phyloP scores from a whole-genome alignment of 2,329 filamentous ascomycete species.

The Incumbomyces delicatus region DNA sequence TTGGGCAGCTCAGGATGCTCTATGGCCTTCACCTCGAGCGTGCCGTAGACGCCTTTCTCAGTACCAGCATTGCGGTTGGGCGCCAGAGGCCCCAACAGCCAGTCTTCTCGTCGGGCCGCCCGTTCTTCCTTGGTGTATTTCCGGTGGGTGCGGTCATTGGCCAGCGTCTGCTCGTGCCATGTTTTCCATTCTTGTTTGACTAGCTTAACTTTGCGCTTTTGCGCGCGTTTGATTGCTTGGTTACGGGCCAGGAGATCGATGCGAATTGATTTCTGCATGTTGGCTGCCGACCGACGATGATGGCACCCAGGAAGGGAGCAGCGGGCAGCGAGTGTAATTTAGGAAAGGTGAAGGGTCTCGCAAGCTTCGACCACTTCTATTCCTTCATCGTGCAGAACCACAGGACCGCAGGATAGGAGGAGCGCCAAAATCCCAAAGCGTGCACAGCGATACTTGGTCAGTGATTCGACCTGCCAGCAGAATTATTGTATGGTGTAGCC shows the following conservation, averaged over 20 bases:
- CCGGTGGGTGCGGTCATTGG: conserved; percentile 19
- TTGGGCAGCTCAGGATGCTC: conserved; percentile 32
- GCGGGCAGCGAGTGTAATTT: too few relatives aligned
- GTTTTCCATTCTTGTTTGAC: conserved; percentile 32
- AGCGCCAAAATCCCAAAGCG: too few relatives aligned
- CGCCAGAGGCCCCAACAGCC: conserved; percentile 65
- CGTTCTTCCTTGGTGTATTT: conserved; percentile 40
- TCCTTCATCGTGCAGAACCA: neutral
- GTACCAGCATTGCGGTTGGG: conserved; percentile 64
- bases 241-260: conserved; percentile 58
- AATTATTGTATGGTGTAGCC: too few relatives aligned
- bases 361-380: neutral
- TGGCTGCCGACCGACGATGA: conserved; percentile 10
- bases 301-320: neutral
- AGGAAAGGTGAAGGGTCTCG: too few relatives aligned
- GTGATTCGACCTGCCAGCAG: too few relatives aligned
- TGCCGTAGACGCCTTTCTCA: conserved; percentile 49
- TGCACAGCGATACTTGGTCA: too few relatives aligned
- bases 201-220: conserved; percentile 35
- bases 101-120: conserved; percentile 60
- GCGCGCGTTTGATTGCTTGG: conserved; percentile 45
- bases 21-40: conserved; percentile 33
- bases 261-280: conserved; percentile 63
- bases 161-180: conserved; percentile 24
- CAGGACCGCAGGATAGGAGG: too few relatives aligned